phyloP scores from a whole-genome alignment of 2,329 filamentous ascomycete genomes.

The Aspergillus sp. region DNA sequence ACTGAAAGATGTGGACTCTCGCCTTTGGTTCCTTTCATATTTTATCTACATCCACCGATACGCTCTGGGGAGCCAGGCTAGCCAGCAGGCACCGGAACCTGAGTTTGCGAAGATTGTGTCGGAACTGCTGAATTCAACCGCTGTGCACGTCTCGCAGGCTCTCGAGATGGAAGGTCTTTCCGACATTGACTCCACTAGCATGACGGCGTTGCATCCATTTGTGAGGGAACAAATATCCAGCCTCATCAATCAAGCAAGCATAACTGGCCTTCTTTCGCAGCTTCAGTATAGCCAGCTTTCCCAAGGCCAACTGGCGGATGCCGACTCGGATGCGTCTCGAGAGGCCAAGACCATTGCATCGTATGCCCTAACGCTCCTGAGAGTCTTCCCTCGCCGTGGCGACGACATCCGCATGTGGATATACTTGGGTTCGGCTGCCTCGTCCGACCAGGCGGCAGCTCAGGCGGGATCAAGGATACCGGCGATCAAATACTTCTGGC shows the following conservation, averaged over 20 bases:
- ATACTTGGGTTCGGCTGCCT: constrained; percentile 61
- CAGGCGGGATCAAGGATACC: constrained; percentile 40
- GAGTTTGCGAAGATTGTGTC: constrained; percentile 50
- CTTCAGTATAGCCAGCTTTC: constrained; percentile 20
- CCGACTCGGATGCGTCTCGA: constrained; percentile 34
- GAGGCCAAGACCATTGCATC: constrained; percentile 69
- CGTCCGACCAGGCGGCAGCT: constrained; percentile 22
- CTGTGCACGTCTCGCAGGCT: constrained; percentile 43
- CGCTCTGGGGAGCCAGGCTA: constrained; percentile 29
- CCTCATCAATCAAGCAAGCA: constrained; percentile 65
- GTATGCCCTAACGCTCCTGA: constrained; percentile 75
- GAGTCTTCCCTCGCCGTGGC: constrained; percentile 69
- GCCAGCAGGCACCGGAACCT: constrained; percentile 38
- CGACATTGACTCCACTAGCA: constrained; percentile 20
- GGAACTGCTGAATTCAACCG: constrained; percentile 46
- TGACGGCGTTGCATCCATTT: constrained; percentile 39
- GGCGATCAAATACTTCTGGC: constrained; percentile 78
- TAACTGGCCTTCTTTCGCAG: constrained; percentile 52
- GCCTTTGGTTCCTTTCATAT: constrained; percentile 50
- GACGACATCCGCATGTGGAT: constrained; percentile 94
- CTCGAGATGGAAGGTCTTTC: constrained; percentile 36
- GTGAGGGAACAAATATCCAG: constrained; percentile 58
- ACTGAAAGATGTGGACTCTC: constrained; percentile 30
- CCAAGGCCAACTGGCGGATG: constrained; percentile 13
- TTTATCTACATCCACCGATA: constrained; percentile 50